Conservation (phyloP, 495 filamentous ascomycete genomes). For the Talaromyces liani region DNA sequence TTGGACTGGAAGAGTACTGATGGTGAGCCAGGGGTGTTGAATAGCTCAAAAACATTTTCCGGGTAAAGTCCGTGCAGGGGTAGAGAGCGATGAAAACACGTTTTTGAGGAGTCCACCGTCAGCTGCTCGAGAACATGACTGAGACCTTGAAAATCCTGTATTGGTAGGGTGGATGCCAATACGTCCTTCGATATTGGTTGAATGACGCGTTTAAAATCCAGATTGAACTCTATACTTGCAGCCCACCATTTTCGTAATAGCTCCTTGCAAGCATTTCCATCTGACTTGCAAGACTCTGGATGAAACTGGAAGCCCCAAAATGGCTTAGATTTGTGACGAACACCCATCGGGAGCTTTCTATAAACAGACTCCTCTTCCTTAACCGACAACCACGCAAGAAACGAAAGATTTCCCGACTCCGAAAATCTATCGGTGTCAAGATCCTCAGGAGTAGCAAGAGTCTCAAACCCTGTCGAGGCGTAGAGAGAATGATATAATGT, state of each 20-base stretch:
- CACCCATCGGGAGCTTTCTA: slow-evolving; percentile 63
- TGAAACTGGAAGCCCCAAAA: slow-evolving; percentile 95
- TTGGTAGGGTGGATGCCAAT: neutral
- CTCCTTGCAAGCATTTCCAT: slow-evolving; percentile 50
- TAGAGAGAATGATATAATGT: slow-evolving; percentile 87
- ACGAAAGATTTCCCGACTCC: slow-evolving; percentile 14
- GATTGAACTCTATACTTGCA: slow-evolving; percentile 29
- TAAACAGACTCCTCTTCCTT: slow-evolving; percentile 8
- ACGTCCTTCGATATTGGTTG: neutral
- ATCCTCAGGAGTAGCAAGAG: neutral
- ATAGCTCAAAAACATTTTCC: slow-evolving; percentile 26
- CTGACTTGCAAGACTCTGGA: slow-evolving; percentile 86
- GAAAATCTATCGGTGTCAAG: neutral
- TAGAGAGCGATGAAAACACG: slow-evolving; percentile 23
- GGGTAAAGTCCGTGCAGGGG: slow-evolving; percentile 15
- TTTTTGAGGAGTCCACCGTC: slow-evolving; percentile 24
- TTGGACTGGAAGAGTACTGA: slow-evolving; percentile 38
- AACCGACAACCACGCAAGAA: slow-evolving; percentile 31
- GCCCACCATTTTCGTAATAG: slow-evolving; percentile 76
- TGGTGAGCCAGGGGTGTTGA: slow-evolving; percentile 30
- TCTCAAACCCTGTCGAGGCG: slow-evolving; percentile 38
- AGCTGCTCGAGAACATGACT: slow-evolving; percentile 31
- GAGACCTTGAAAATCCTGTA: slow-evolving; percentile 17
- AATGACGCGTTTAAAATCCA: slow-evolving; percentile 21
- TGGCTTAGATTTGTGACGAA: slow-evolving; percentile 60